phyloP scores from a whole-genome alignment of 1,284 basidiomycete species.

The Rhodotorula sp. region DNA sequence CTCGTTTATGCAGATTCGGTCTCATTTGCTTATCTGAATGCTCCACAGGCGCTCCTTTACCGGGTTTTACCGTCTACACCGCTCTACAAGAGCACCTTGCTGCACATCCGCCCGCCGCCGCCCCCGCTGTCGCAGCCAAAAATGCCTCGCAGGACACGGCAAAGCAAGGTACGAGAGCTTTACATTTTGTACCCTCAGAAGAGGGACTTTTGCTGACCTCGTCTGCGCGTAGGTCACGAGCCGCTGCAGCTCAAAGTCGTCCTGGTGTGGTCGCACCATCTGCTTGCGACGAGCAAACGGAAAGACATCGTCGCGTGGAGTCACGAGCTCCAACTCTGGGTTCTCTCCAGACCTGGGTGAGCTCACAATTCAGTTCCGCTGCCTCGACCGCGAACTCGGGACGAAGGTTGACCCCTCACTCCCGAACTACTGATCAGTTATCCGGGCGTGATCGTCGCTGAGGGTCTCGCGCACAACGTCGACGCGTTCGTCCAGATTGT shows the following conservation, averaged over 20 bases:
- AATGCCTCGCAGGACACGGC: neutral
- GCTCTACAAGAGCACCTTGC: constrained; percentile 20
- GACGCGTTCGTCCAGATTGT: constrained; percentile 36
- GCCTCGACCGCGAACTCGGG: neutral
- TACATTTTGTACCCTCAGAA: neutral
- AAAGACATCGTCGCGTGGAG: constrained; percentile 33
- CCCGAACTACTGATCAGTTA: constrained; percentile 14
- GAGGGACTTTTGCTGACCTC: accelerated
- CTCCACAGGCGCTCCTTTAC: neutral
- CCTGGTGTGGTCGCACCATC: constrained; percentile 37
- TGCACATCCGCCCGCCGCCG: constrained; percentile 7
- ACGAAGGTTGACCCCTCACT: neutral
- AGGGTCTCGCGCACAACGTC: constrained; percentile 21
- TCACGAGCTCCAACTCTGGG: constrained; percentile 25
- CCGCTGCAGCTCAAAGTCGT: constrained; percentile 21
- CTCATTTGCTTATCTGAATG: neutral
- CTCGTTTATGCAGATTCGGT: too few species aligned
- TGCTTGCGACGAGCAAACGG: constrained; percentile 36
- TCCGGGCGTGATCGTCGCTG: constrained; percentile 35
- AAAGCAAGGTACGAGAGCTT: neutral
- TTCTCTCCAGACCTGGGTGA: constrained; percentile 34
- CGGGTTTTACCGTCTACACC: constrained; percentile 24
- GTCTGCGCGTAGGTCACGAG: neutral
- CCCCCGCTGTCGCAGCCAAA: neutral
- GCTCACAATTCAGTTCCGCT: neutral